These are phyloP conservation scores for Tricholoma flavovirens DNA, from an alignment of 768 basidiomycete genomes.

Conservation along the genomic window DNA sequence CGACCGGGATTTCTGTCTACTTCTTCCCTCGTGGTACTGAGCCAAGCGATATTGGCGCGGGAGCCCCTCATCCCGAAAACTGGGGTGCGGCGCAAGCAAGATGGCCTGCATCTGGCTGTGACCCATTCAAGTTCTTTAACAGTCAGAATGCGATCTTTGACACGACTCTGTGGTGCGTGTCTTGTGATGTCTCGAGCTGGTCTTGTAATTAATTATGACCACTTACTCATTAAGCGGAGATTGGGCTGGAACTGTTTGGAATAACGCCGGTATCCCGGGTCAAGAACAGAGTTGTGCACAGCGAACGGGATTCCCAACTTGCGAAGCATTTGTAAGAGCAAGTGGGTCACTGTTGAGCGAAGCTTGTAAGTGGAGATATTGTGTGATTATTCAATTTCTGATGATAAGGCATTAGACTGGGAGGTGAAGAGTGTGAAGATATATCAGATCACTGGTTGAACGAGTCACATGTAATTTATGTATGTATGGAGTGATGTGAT, in stretches of 20 bases:
- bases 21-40: conserved; percentile 75
- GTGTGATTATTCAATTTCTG: conserved; percentile 1
- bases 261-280: conserved; percentile 64
- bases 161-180: conserved; percentile 72
- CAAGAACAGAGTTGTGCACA: conserved; percentile 83
- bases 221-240: conserved; percentile 52
- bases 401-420: conserved; percentile 55
- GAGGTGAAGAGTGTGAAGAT: conserved; percentile 46
- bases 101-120: conserved; percentile 72
- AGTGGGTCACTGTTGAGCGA: conserved; percentile 65
- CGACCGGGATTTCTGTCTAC: conserved; percentile 68
- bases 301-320: conserved; percentile 77
- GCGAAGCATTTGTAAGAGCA: conserved; percentile 68
- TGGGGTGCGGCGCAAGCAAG: conserved; percentile 79
- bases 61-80: conserved; percentile 61
- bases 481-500: too few species aligned
- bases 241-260: conserved; percentile 87
- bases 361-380: conserved; percentile 58
- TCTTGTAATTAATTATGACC: conserved; percentile 4
- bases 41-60: conserved; percentile 71
- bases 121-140: conserved; percentile 75
- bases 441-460: not conserved
- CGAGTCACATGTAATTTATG: not conserved
- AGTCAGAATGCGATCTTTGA: conserved; percentile 78
- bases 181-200: not conserved